Evolutionary conservation across 2,329 filamentous ascomycete species (phyloP), one percentile per base, ranked within the genome.

Genomic region (Balansia obtecta): DNA sequence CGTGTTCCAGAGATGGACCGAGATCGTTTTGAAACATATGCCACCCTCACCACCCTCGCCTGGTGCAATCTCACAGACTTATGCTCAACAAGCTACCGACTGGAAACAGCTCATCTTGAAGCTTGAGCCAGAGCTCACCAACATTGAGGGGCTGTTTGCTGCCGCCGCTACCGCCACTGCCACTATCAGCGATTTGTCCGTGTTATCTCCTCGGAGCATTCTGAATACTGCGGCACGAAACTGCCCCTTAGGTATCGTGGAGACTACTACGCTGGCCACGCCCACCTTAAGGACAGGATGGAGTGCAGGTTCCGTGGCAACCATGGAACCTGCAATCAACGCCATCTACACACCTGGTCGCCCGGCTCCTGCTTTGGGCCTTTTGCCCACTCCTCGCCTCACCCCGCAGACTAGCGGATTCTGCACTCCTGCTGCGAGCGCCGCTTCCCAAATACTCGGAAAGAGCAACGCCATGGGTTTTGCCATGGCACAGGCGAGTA

Each of bases 1-100:
- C 3, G 78, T 87, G 10, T 97, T 95, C 70, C 85, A 93, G 65
- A 83, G 86, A 56, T 98, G 93, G 93, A 91, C 88, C 43, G 88
- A 95, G 55, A 85, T 96, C 55, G 87, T 97, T 49, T 72, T 95
- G 57, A 87, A 86, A 67, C 86, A 89, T 61, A 90, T 86, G 27
- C 86, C 88, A 11, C 73, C 76, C 0, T 73, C 76, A 45, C 76
- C 78, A 13, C 72, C 78, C 7, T 75, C 78, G 8, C 72, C 78
- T 2, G 76, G 76, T 41, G 67, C 68, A 18, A 58, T 64, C 15
- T 66, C 67, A n/a, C 68, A 67, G 52, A 52, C 65, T 3, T 65
- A 70, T 32, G 68, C 74, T 46, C 69, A 69, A 45, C 73, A 77
- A 58, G 71, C 69, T 49, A 63, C 68, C 46, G 72, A 79, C 53